phyloP scores from a whole-genome alignment of 2,329 filamentous ascomycete species.

The Fusarium scirpi region DNA sequence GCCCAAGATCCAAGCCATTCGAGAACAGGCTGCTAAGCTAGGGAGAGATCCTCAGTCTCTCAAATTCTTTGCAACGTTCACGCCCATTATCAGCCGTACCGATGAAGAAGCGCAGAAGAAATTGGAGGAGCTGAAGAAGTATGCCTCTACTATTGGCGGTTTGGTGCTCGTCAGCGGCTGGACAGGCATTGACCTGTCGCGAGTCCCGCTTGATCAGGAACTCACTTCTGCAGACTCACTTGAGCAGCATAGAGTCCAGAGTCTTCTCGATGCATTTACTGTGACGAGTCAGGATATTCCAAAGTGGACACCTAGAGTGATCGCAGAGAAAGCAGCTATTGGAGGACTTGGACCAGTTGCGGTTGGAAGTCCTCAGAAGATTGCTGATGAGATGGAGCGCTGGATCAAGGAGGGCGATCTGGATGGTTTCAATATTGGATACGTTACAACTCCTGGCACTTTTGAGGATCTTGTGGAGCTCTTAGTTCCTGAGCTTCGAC shows the following conservation, averaged over 20 bases:
- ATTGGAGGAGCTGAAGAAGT: slow-evolving; percentile 61
- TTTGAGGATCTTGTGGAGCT: slow-evolving; percentile 52
- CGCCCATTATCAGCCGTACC: slow-evolving; percentile 61
- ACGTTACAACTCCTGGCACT: slow-evolving; percentile 57
- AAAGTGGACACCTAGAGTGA: slow-evolving; percentile 59
- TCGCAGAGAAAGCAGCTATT: slow-evolving; percentile 57
- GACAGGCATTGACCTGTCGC: slow-evolving; percentile 70
- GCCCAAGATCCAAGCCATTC: slow-evolving; percentile 65
- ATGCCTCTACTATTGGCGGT: slow-evolving; percentile 65
- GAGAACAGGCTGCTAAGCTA: slow-evolving; percentile 60
- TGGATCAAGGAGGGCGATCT: slow-evolving; percentile 59
- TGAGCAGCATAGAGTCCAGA: slow-evolving; percentile 64
- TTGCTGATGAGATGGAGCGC: slow-evolving; percentile 59
- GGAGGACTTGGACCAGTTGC: slow-evolving; percentile 54
- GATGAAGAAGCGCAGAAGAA: slow-evolving; percentile 67
- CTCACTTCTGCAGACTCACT: slow-evolving; percentile 66
- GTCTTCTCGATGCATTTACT: slow-evolving; percentile 62
- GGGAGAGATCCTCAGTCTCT: slow-evolving; percentile 68
- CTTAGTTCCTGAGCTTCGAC: slow-evolving; percentile 48
- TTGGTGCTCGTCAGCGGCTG: slow-evolving; percentile 68
- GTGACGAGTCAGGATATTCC: slow-evolving; percentile 58
- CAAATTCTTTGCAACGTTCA: slow-evolving; percentile 67
- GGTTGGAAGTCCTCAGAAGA: slow-evolving; percentile 55
- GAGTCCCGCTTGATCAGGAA: slow-evolving; percentile 68
- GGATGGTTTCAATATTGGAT: slow-evolving; percentile 57